Evolutionary conservation across 306 rosid species (phyloP).

Genomic region (Argentina anserina): DNA sequence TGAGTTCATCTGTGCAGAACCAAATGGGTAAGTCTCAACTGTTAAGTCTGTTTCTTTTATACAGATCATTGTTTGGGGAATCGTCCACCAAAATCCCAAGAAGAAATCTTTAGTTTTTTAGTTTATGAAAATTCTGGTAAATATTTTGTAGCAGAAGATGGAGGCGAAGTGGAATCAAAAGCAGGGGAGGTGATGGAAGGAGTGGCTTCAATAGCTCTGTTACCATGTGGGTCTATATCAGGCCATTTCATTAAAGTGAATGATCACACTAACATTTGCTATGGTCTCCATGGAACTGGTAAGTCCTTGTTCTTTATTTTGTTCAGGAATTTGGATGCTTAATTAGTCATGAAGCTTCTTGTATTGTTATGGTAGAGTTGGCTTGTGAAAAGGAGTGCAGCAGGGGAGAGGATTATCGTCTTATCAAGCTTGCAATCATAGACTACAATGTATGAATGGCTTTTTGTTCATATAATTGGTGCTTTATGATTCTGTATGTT

Average conservation of each 20-base stretch:
- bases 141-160: slow-evolving; percentile 6
- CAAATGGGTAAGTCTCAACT: background rate
- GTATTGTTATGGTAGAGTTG: slow-evolving; percentile 54
- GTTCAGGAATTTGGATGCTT: background rate
- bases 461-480: background rate
- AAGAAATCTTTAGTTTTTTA: background rate
- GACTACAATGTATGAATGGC: slow-evolving; percentile 60
- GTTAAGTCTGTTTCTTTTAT: background rate
- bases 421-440: slow-evolving; percentile 83
- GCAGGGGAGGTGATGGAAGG: slow-evolving; percentile 66
- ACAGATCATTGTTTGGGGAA: too few relatives aligned
- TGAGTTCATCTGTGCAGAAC: background rate
- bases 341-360: background rate
- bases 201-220: slow-evolving; percentile 78
- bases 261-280: slow-evolving; percentile 52
- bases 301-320: background rate
- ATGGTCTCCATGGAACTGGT: slow-evolving; percentile 88
- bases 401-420: slow-evolving; percentile 94
- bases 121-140: background rate
- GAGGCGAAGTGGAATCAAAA: slow-evolving; percentile 20
- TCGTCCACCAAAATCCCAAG: background rate
- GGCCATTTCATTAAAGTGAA: slow-evolving; percentile 87
- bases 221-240: slow-evolving; percentile 79
- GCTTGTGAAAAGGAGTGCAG: slow-evolving; percentile 95
- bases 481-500: background rate